Evolutionary conservation across 2,329 filamentous ascomycete genomes (phyloP), one percentile per base, ranked within the genome.

Genomic region (Knufia fluminis): DNA sequence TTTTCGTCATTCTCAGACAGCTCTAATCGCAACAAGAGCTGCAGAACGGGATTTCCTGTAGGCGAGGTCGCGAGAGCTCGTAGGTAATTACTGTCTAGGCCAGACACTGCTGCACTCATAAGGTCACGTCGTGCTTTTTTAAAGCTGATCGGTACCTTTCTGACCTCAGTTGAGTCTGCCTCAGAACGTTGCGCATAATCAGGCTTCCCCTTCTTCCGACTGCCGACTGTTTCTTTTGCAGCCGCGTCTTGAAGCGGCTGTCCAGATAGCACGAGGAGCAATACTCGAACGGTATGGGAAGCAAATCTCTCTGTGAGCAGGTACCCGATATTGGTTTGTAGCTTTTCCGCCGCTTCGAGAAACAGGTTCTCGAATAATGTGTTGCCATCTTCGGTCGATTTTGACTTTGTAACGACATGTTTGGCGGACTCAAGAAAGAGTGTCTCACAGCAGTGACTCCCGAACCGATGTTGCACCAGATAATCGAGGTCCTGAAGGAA

Each of bases 371-470:
- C 91, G 79, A 96, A 87, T 2, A 82, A 80, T 3, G 78, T 71
- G 31, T 73, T 66, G 9, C 79, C 71, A 26, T 75, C 66, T 2
- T 57, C 65, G 19, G 64, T 62, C 3, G 58, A 62, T 51, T 71
- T 66, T 28, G 71, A 68, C 4, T 70, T 68, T 6, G 72, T 71
- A 19, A 72, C 71, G 32, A 95, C 85, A 9, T 85, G 70, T 1
- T 86, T 83, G 0, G 90, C 90, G 1, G 86, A 85, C 56, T 86
- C 80, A 43, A 90, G 73, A 66, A 98, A 97, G 26, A 98, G 76
- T 22, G 87, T 87, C 70, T 98, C 92, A 65, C 90, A 96, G 69
- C 91, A 97, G 71, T 98, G 92, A 53, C 90, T 94, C 3, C 92
- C 92, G 62, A 98, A 98, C 16, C 92, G 85, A 69, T 98, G 92